Percentiles rank a stretch among this genome's conserved stretches.
These are phyloP conservation scores for Cladosporium sp. DNA, from an alignment of 2,329 filamentous ascomycete genomes.

Conservation along the genomic window DNA sequence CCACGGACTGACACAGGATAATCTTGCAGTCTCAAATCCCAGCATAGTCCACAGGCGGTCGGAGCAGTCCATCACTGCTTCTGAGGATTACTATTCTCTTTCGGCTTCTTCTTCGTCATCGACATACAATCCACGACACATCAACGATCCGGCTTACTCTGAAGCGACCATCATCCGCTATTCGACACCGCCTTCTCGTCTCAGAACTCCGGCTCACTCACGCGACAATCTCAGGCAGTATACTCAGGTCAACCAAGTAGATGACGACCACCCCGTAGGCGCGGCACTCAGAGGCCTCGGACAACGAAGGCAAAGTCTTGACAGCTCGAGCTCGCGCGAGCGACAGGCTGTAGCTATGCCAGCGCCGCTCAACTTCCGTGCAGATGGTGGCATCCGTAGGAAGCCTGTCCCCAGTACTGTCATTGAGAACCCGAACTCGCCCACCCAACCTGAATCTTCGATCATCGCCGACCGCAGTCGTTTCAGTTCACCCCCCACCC, in stretches of 20 bases:
- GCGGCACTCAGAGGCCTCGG: constrained; percentile 11
- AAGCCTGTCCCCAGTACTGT: constrained; percentile 34
- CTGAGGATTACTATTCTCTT: constrained; percentile 49
- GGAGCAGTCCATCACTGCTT: constrained; percentile 45
- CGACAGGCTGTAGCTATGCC: constrained; percentile 5
- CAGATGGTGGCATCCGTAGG: constrained; percentile 26
- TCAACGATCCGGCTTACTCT: constrained; percentile 17
- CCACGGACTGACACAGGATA: background rate
- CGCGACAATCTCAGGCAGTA: constrained; percentile 18
- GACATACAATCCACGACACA: constrained; percentile 26
- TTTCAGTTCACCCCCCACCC: constrained; percentile 50
- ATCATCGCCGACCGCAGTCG: constrained; percentile 12
- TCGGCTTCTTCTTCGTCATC: constrained; percentile 10
- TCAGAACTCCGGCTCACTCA: constrained; percentile 32
- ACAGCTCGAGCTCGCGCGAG: constrained; percentile 10
- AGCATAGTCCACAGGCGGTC: constrained; percentile 34
- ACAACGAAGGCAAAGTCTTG: constrained; percentile 13
- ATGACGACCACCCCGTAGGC: constrained; percentile 5
- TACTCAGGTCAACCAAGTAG: background rate
- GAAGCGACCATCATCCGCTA: constrained; percentile 27
- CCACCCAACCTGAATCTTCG: background rate
- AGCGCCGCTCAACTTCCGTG: constrained; percentile 6
- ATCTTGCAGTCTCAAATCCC: constrained; percentile 26
- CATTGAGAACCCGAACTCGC: constrained; percentile 21
- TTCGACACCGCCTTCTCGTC: constrained; percentile 32